Base-by-base conservation (phyloP, 208 protist species). In the Trypanosoma platydactyli region DNA sequence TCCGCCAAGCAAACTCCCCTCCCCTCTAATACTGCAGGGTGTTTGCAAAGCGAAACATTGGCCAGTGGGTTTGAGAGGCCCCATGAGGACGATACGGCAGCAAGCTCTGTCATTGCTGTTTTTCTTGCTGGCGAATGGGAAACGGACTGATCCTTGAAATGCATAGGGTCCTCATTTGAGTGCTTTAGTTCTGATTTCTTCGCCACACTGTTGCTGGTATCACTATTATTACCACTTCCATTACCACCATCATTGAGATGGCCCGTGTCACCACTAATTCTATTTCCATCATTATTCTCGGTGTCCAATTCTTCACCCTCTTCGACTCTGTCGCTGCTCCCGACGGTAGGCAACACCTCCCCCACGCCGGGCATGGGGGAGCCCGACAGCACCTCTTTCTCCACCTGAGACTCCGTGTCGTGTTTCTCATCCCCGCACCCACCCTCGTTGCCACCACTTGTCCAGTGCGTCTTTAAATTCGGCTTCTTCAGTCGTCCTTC, bases 1-100 rank as follows among this genome's bases (percentile, higher is more conserved):
- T 57, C 46, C 24, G 20, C 22, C 24, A 16, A 1, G 1, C 18
- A 13, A 27, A 22, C 41, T 18, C 24, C 5, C 22, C 91, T 83
- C 3, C 78, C 85, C 22, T 84, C 88, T 0, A 73, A 56, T 4
- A 79, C 77, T 29, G 83, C 83, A 2, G 81, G 83, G 13, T 76
- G 80, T 42, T 76, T 94, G 73, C 88, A 91, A 49, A 88, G 71
- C 11, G 79, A 89, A 1, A 91, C 79, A 63, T 91, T 83, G 15
- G 85, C 83, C 22, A 89, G 64, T 11, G 73, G 69, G 13, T 67
- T 48, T 24, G 51, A 38, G 13, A 24, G 22, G 11, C 24, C 24
- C 20, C 33, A 3, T 41, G 38, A 42, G 25, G n/a, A 22, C 38
- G 55, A 3, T 22, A 25, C 30, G n/a, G 64, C 5, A 25, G 57